Evolutionary conservation across 2,329 filamentous ascomycete genomes (phyloP).

Genomic region (Rutstroemia sp.): DNA sequence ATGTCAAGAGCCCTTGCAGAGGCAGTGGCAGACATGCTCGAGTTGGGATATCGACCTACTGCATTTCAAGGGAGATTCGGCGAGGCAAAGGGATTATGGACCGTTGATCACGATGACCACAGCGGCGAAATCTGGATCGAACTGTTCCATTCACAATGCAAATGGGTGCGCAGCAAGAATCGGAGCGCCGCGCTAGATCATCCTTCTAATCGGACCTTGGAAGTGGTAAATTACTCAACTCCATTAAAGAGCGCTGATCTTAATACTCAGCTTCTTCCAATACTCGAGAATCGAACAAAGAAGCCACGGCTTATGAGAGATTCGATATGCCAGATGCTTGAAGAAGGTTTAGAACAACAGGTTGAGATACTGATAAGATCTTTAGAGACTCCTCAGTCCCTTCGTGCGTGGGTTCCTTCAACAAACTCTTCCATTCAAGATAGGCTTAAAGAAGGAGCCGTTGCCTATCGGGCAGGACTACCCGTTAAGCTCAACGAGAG

Average conservation of each 20-base stretch:
- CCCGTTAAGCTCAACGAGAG: slow-evolving; percentile 36
- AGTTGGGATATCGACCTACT: slow-evolving; percentile 47
- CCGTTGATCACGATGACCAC: slow-evolving; percentile 46
- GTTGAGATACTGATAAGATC: slow-evolving; percentile 44
- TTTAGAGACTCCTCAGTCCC: slow-evolving; percentile 40
- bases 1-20: slow-evolving; percentile 56
- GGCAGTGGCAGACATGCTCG: slow-evolving; percentile 43
- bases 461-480: slow-evolving; percentile 19
- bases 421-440: slow-evolving; percentile 35
- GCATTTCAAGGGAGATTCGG: slow-evolving; percentile 65
- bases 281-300: slow-evolving; percentile 54
- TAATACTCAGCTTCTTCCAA: slow-evolving; percentile 61
- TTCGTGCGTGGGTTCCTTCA: slow-evolving; percentile 48
- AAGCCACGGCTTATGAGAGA: slow-evolving; percentile 38
- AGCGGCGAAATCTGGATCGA: slow-evolving; percentile 54
- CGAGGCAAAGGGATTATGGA: slow-evolving; percentile 71
- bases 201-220: slow-evolving; percentile 52
- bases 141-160: slow-evolving; percentile 58
- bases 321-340: slow-evolving; percentile 42
- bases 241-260: slow-evolving; percentile 46
- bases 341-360: slow-evolving; percentile 42
- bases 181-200: slow-evolving; percentile 33
- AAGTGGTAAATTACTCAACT: slow-evolving; percentile 46
- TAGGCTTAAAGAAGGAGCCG: slow-evolving; percentile 21
- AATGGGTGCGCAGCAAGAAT: slow-evolving; percentile 50